Base-by-base conservation (phyloP, 192 early-diverging fungal genomes). In the Entrophospora sp. region DNA sequence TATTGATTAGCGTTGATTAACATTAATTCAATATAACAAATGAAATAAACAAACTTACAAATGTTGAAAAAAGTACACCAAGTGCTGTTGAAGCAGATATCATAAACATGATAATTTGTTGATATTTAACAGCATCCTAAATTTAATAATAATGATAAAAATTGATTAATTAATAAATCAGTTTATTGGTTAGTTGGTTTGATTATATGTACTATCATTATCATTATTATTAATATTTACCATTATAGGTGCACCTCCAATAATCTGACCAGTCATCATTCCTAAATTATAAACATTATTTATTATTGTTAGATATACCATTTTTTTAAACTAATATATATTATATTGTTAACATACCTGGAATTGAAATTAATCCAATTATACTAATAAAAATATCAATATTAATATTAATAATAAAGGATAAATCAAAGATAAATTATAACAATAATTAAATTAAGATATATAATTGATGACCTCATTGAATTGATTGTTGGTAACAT, bases 51-150 rank as follows among this genome's bases (percentile, higher is more conserved):
- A 1, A 12, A 69, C 66, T 74, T 75, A 83, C 81, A 56, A 69
- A 45, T n/a, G 81, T 73, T n/a, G 77, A 53, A 5, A 71, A 69
- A 35, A 88, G 64, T 0, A 83, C 78, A 44, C 82, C 87, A 28
- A 91, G 78, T 13, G 83, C 82, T 7, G 82, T 81, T n/a, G 84
- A 82, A 0, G 90, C 85, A 16, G 83, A 81, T 22, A 95, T 87
- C 87, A 95, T 87, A 68, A 91, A 93, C 80, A 91, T 84, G 48
- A 95, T 87, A 49, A 92, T 87, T 63, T 89, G 84, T 70, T 92
- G 90, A 63, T 90, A 92, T 49, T 83, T 77, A n/a, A 84, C 86
- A 0, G 92, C 91, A 43, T 90, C 81, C n/a, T n/a, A n/a, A n/a
- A n/a, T n/a, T n/a, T n/a, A n/a, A n/a, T n/a, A n/a, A n/a, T n/a